phyloP scores from a whole-genome alignment of 129 eudicot species.

The Lonicera japonica region DNA sequence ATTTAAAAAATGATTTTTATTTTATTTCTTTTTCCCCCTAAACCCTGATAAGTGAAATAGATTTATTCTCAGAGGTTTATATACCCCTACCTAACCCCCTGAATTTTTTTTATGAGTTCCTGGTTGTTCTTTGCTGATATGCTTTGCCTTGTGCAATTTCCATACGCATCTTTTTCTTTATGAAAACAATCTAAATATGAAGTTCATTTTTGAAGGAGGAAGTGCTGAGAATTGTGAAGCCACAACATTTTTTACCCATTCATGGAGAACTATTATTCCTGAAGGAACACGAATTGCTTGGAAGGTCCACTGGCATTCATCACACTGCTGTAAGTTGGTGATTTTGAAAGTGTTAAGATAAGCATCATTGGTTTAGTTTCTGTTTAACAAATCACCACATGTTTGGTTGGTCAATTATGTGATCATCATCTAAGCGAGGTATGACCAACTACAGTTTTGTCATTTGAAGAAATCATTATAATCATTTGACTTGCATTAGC shows the following conservation, averaged over 20 bases:
- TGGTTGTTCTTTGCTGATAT: not conserved
- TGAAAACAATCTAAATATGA: constrained; percentile 1
- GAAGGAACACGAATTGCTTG: constrained; percentile 95
- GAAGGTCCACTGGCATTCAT: constrained; percentile 79
- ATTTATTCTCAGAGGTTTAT: too few relatives aligned
- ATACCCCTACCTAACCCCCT: too few relatives aligned
- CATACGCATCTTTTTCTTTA: not conserved
- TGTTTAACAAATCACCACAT: too few relatives aligned
- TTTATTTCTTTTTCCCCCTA: too few relatives aligned
- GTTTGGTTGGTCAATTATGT: not conserved
- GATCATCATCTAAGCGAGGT: not conserved
- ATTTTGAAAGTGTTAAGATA: not conserved
- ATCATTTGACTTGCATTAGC: not conserved
- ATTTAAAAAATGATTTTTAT: too few relatives aligned
- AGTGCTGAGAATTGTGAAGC: constrained; percentile 93
- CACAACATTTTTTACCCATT: constrained; percentile 93
- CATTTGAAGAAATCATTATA: too few relatives aligned
- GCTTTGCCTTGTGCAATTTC: not conserved
- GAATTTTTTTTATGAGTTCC: too few relatives aligned
- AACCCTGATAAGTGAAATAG: too few relatives aligned
- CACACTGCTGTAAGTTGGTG: constrained; percentile 77
- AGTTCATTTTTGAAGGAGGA: constrained; percentile 58
- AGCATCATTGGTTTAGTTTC: not conserved
- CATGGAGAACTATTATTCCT: constrained; percentile 96
- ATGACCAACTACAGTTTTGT: not conserved